Evolutionary conservation across 2,329 filamentous ascomycete species (phyloP), one percentile per base, ranked within the genome.

Genomic region (Paecilomyces variotii): DNA sequence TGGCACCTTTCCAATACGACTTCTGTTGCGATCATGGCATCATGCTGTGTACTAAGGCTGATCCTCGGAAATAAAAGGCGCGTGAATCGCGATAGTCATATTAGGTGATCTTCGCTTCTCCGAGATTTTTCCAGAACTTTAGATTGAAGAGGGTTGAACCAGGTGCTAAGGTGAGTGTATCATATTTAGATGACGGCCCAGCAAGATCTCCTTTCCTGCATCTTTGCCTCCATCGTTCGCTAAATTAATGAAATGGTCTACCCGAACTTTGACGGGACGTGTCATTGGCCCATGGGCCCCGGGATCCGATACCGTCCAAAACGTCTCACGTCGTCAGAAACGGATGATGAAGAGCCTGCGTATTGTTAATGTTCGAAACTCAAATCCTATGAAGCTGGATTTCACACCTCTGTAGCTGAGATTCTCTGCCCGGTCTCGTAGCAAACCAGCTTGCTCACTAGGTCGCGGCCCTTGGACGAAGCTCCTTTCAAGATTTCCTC

Each of bases 401-500:
- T 27, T 62, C 68, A 65, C 69, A 84, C 88, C 79, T 88, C 73
- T 57, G 79, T 76, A 53, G 92, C 91, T 12, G 83, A 87, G 62
- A 88, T 75, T 63, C 94, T 83, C 45, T 79, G 73, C 11, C 81
- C 76, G 68, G 82, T 88, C 70, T 96, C 86, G 74, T 88, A 99
- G 53, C 80, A 79, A 11, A 99, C 82, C 62, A 96, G 72, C 4
- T 76, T 78, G 45, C 78, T 79, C 9, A 95, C 84, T 34, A 97
- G 75, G 61, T 88, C 82, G 59, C 83, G 80, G 28, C 85, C 87
- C 12, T 77, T 76, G 0, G 78, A 72, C 28, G 84, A 81, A 0
- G 85, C 81, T 4, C 78, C 80, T 0, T 84, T 84, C 50, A 97
- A 75, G 19, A 97, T 78, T 1, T 83, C 81, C 1, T 84, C 79